phyloP scores from a whole-genome alignment of 257 asterid species.

The Scutellaria minor region DNA sequence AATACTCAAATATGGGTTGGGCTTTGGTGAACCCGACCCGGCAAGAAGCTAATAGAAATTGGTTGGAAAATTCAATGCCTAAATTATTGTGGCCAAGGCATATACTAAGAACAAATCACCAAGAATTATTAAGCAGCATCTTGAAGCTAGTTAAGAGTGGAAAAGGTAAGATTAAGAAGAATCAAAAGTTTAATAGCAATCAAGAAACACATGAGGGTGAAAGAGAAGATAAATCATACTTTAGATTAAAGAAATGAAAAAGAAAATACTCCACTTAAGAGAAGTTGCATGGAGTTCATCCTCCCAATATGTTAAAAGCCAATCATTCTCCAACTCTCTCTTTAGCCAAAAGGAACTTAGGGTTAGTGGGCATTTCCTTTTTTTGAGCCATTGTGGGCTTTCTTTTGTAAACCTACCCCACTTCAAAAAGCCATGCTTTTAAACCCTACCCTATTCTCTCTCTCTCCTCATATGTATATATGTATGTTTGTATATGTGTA shows the following conservation, averaged over 20 bases:
- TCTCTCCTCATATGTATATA: background rate
- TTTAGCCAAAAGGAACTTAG: conserved; percentile 47
- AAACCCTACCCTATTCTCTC: conserved; percentile 37
- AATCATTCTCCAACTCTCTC: conserved; percentile 48
- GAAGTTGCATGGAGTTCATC: conserved; percentile 51
- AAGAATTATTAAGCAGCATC: conserved; percentile 27
- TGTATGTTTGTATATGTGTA: background rate
- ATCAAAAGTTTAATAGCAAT: conserved; percentile 36
- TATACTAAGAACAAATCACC: conserved; percentile 32
- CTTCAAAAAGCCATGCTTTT: conserved; percentile 46
- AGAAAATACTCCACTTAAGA: conserved; percentile 35
- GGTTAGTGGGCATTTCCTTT: conserved; percentile 84
- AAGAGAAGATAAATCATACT: conserved; percentile 25
- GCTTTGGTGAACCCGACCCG: background rate
- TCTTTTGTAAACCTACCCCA: conserved; percentile 42
- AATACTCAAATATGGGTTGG: no score
- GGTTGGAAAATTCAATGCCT: conserved; percentile 16
- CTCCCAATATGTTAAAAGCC: conserved; percentile 53
- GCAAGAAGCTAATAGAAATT: background rate
- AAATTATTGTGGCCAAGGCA: conserved; percentile 31
- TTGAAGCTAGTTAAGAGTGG: conserved; percentile 32
- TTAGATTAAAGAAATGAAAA: conserved; percentile 33
- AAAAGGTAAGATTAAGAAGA: conserved; percentile 35
- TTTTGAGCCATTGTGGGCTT: conserved; percentile 42
- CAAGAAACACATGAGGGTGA: conserved; percentile 31